phyloP scores from a whole-genome alignment of 2,329 filamentous ascomycete genomes.

The Colletotrichum cordylinicola region DNA sequence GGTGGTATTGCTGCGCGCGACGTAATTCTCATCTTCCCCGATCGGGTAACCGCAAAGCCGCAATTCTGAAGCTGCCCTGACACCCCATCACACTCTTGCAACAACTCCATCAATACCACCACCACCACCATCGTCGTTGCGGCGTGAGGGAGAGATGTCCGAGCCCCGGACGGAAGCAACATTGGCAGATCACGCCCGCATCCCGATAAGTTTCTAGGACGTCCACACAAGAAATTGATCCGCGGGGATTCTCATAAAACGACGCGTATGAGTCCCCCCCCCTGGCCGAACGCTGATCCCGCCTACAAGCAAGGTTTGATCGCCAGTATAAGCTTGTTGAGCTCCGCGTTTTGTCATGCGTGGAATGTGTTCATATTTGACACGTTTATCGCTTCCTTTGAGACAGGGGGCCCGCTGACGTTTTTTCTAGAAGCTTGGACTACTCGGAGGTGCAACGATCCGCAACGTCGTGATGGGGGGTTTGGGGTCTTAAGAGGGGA shows the following conservation, averaged over 20 bases:
- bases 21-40: not conserved
- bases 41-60: not conserved
- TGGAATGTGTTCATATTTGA: not conserved
- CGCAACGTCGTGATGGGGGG: not conserved
- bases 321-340: slow-evolving; percentile 1
- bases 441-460: not conserved
- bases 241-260: not conserved
- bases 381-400: not conserved
- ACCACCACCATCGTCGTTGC: not conserved
- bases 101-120: not conserved
- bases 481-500: not conserved
- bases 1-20: not conserved
- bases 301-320: not conserved
- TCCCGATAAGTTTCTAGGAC: not conserved
- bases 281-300: not conserved
- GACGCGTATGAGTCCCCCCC: not conserved
- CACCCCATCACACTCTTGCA: not conserved
- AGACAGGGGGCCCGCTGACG: not conserved
- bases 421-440: not conserved
- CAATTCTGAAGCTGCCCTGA: not conserved
- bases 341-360: not conserved
- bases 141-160: not conserved
- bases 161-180: not conserved
- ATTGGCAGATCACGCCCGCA: not conserved
- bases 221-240: not conserved